Conservation (phyloP, 805 yeast species). For the Candida vartiovaarae region DNA sequence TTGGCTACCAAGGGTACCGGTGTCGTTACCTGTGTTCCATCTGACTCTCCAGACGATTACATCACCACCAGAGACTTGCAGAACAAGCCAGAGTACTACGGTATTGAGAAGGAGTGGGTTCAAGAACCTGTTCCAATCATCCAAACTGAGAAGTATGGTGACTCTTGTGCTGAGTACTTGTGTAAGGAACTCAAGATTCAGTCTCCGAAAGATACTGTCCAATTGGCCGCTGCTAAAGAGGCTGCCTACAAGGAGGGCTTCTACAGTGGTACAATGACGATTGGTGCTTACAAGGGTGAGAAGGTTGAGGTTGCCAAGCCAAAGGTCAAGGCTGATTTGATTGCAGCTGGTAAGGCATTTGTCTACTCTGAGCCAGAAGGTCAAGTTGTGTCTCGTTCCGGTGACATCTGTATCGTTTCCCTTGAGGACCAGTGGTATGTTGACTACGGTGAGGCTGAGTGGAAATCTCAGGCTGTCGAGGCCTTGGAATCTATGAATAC, state of each 20-base stretch:
- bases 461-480: constrained; percentile 79
- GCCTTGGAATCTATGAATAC: constrained; percentile 73
- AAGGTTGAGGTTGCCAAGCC: constrained; percentile 87
- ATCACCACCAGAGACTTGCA: constrained; percentile 78
- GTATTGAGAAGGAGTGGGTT: constrained; percentile 82
- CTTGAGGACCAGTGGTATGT: constrained; percentile 97
- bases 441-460: constrained; percentile 65
- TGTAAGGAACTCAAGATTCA: constrained; percentile 83
- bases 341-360: constrained; percentile 76
- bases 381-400: constrained; percentile 83
- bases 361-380: constrained; percentile 92
- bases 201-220: constrained; percentile 85
- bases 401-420: constrained; percentile 93
- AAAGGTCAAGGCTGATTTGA: constrained; percentile 73
- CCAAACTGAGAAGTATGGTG: constrained; percentile 79
- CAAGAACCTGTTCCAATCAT: constrained; percentile 68
- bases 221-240: constrained; percentile 88
- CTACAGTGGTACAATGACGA: constrained; percentile 76
- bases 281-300: constrained; percentile 80
- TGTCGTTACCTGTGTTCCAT: constrained; percentile 96
- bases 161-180: constrained; percentile 73
- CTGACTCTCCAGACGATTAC: constrained; percentile 97
- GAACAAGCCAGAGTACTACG: constrained; percentile 85
- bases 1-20: constrained; percentile 95
- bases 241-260: constrained; percentile 92